Base-by-base conservation (phyloP, 2,329 filamentous ascomycete species). In the Pseudopyrenochaeta lycopersici region DNA sequence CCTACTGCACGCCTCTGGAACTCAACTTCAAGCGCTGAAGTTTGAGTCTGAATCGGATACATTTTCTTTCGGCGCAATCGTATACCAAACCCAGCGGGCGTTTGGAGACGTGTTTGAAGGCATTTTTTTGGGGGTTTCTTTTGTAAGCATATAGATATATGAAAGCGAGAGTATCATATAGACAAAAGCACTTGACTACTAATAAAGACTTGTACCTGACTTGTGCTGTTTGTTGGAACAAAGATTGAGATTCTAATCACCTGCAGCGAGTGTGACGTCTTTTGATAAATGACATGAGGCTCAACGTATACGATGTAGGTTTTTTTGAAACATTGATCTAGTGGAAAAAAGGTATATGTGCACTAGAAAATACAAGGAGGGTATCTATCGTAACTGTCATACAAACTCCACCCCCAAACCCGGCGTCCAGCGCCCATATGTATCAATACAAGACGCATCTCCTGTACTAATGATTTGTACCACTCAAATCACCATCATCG, bases 1-100 rank as follows among this genome's bases (percentile, higher is more conserved):
- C 40, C 40, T 42, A 31, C 40, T 21, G 27, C 40, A 51, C 36
- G 30, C 38, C 40, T 53, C 36, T 32, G 41, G 42, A 58, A 43
- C 47, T 63, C 49, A 58, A 67, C 68, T 71, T 71, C 68, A 71
- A 71, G 68, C 64, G 68, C 68, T 71, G 68, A 71, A 71, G 67
- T 66, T 62, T 55, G 58, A 60, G 46, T 45, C 31, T 42, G 35
- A 30, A 48, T 17, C 18, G 32, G 9, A 41, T 49, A 18, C 14
- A 49, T 27, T 44, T 44, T 29, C 27, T 3, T n/a, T 41, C 32
- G 39, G 23, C 21, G 21, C 29, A 32, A 30, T 32, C n/a, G 18
- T 30, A 12, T 46, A 21, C 29, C 21, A 27, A 27, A 27, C 23
- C 23, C 23, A 27, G 23, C 23, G 9, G 23, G 23, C 23, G 23